Evolutionary conservation across 1,139 yeast genomes (phyloP), one percentile per base, ranked within the genome.

Genomic region (Meyerozyma guilliermondii): DNA sequence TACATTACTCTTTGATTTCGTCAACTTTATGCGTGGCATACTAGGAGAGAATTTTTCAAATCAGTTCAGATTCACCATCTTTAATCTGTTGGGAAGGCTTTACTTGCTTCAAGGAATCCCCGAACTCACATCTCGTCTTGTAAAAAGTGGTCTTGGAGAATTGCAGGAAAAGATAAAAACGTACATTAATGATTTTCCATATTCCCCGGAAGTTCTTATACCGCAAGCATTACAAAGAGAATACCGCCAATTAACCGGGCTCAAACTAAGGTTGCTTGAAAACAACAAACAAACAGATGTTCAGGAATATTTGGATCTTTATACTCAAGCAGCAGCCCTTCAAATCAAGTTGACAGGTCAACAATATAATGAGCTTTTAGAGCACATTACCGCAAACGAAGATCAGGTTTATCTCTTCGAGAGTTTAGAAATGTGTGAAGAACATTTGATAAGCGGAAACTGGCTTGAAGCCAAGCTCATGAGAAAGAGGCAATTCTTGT

Each of bases 381-480:
- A 42, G 61, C 20, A 46, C 44, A 5, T 47, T 50, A 27, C 30
- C 59, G 4, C 38, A 58, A 22, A 45, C 43, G n/a, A 40, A 48
- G 18, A 35, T 44, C 23, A 34, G 51, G 8, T 42, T 44, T 16
- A 48, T 8, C 44, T 64, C 8, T 43, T 43, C n/a, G 27, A 47
- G 8, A 50, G 61, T 10, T 48, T 71, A 16, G 43, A 44, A 2
- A 49, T 53, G 23, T 56, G 66, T 39, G 76, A 71, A 46, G 47
- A 54, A 10, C 48, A 60, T 43, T 55, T 71, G 40, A 58, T 65
- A 2, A 35, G 53, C 5, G 71, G 68, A 2, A 66, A 59, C 45
- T 59, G 65, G 55, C 55, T 56, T n/a, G 69, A 67, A 39, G 51
- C 53, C 9, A 51, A 51, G 27, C 39, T 60, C 22, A 46, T 43